Evolutionary conservation across 495 filamentous ascomycete species (phyloP), one percentile per base, ranked within the genome.

Genomic region (Penicillium paxilli): DNA sequence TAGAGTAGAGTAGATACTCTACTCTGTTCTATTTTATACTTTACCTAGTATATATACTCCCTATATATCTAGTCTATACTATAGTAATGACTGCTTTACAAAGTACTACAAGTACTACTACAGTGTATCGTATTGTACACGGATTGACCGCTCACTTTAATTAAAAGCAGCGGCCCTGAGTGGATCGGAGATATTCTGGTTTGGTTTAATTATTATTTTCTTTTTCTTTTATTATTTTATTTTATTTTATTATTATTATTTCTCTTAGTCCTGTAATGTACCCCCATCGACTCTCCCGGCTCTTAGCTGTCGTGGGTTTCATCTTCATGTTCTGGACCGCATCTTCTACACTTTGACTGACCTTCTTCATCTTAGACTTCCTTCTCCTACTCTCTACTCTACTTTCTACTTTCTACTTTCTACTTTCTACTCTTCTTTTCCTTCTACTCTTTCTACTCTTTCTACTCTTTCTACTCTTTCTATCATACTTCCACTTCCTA

Each of bases 111-210:
- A 28, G 26, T 28, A 28, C n/a, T 28, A 28, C 11, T 11, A 11
- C 26, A 5, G 26, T 28, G 46, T 25, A 35, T 49, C 30, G 19
- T 14, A 4, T 44, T 9, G 3, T n/a, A 40, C 10, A 25, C 26
- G 16, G 25, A 38, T 53, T 52, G 55, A 58, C 55, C 55, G 50
- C 55, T 53, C 51, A 44, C 48, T 58, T 53, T 55, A 58, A 62
- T 62, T 58, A 58, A 60, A 51, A 49, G 24, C 41, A 40, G 23
- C 17, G 20, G 37, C 22, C 11, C 47, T 52, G 54, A 54, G 53
- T 57, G 59, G 59, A 55, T 55, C 52, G 53, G 40, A 49, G 40
- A 53, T 57, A 49, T 52, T 55, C 21, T 44, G 28, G 38, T 22
- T 33, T 21, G 48, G 28, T 22, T 44, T 42, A 12, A 11, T 41